phyloP scores from a whole-genome alignment of 2,329 filamentous ascomycete genomes.

The Shiraia bambusicola region DNA sequence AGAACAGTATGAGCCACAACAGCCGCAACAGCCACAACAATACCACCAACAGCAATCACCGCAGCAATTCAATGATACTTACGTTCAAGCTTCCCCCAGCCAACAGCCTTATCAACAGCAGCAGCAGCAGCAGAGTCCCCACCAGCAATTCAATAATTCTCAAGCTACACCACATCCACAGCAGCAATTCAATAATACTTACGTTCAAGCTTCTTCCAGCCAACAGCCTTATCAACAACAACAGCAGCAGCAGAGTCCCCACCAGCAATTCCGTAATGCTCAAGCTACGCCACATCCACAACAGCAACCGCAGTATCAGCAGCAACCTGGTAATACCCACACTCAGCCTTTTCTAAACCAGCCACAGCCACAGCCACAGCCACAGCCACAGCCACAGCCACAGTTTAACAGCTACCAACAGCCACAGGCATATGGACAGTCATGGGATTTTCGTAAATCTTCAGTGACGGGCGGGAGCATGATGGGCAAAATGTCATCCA shows the following conservation, averaged over 20 bases:
- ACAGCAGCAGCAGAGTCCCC: neutral
- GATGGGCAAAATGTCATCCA: slow-evolving; percentile 8
- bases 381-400: neutral
- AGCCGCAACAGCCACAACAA: too few relatives aligned
- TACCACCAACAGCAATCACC: too few relatives aligned
- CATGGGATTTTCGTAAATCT: neutral
- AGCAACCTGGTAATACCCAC: neutral
- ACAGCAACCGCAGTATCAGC: slow-evolving; percentile 1
- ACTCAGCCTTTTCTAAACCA: neutral
- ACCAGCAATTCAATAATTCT: too few relatives aligned
- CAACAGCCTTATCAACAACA: neutral
- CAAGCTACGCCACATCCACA: neutral
- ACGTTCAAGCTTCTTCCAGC: too few relatives aligned
- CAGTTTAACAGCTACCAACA: neutral
- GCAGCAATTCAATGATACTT: too few relatives aligned
- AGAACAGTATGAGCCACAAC: too few relatives aligned
- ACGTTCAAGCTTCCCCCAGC: too few relatives aligned
- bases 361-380: neutral
- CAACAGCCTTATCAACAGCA: too few relatives aligned
- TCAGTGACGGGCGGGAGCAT: slow-evolving; percentile 2
- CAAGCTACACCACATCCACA: too few relatives aligned
- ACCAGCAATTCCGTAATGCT: neutral
- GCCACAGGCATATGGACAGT: neutral
- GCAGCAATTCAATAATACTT: too few relatives aligned
- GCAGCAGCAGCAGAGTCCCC: too few relatives aligned